These are phyloP conservation scores for Saccharomycopsis sp. DNA, from an alignment of 805 yeast genomes.

Conservation along the genomic window DNA sequence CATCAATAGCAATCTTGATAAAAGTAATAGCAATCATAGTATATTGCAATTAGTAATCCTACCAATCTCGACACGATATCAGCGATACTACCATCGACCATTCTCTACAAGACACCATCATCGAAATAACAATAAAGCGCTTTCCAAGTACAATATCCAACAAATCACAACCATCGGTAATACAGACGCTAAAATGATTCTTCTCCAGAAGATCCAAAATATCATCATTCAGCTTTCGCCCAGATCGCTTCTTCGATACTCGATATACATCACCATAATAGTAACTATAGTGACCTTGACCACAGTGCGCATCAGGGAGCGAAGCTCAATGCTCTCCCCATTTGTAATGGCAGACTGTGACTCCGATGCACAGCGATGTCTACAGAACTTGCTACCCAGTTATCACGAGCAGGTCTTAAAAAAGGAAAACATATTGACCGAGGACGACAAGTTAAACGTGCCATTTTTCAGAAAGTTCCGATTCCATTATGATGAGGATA, in stretches of 20 bases:
- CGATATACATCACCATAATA: neutral
- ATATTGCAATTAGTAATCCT: no score
- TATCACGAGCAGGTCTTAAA: neutral
- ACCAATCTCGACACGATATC: no score
- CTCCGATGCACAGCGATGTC: neutral
- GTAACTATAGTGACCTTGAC: neutral
- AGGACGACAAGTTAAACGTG: neutral
- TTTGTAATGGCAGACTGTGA: neutral
- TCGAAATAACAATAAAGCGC: no score
- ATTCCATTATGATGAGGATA: neutral
- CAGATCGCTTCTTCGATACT: neutral
- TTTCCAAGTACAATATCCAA: no score
- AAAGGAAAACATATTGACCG: neutral
- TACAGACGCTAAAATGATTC: no score
- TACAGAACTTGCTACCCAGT: neutral
- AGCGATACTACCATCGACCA: no score
- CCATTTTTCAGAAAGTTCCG: neutral
- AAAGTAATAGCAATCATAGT: no score
- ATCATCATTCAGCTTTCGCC: neutral
- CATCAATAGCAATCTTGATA: no score
- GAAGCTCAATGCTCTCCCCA: neutral
- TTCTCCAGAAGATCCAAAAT: neutral
- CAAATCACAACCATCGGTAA: no score
- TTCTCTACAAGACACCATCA: no score
- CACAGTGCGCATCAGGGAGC: neutral